These are phyloP conservation scores for Melastoma candidum DNA, from an alignment of 441 rosid species.

Conservation along the genomic window DNA sequence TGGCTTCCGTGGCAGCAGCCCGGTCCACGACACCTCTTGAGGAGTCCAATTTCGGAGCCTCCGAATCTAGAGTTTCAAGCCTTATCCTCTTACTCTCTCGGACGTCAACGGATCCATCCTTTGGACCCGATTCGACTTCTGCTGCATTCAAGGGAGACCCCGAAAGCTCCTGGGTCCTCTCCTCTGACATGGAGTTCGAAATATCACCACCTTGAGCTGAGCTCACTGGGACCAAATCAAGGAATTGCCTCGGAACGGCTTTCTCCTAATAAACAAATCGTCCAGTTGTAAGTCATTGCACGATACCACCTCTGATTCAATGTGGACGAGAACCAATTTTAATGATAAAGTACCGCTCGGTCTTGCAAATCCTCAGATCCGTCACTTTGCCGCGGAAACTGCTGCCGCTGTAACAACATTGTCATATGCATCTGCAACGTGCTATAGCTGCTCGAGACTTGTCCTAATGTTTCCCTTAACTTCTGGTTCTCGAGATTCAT, in stretches of 20 bases:
- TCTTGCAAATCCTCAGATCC: conserved; percentile 18
- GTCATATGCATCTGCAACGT: conserved; percentile 60
- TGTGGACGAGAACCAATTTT: too few relatives aligned
- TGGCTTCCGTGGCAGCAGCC: conserved; percentile 56
- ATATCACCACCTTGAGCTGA: conserved; percentile 31
- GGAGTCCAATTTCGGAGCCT: conserved; percentile 30
- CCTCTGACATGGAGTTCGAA: conserved; percentile 40
- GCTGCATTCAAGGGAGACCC: conserved; percentile 1
- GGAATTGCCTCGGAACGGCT: conserved; percentile 51
- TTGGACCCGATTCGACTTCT: conserved; percentile 3
- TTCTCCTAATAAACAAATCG: not conserved
- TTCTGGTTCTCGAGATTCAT: conserved; percentile 62
- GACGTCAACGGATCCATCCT: not conserved
- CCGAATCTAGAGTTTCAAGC: not conserved
- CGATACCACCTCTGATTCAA: too few relatives aligned
- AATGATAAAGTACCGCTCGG: conserved; percentile 20
- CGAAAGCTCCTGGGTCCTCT: conserved; percentile 29
- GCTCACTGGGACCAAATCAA: conserved; percentile 43
- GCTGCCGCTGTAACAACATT: conserved; percentile 53
- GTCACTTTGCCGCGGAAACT: conserved; percentile 18
- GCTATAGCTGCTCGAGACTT: conserved; percentile 54
- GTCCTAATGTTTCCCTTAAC: conserved; percentile 59
- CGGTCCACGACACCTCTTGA: conserved; percentile 35
- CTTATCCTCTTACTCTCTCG: conserved; percentile 4
- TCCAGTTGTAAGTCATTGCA: too few relatives aligned